A percentile compares a stretch with the other conserved stretches of the same genome.
These are phyloP conservation scores for Aureobasidium zeae DNA, from an alignment of 2,329 filamentous ascomycete genomes.

Conservation along the genomic window DNA sequence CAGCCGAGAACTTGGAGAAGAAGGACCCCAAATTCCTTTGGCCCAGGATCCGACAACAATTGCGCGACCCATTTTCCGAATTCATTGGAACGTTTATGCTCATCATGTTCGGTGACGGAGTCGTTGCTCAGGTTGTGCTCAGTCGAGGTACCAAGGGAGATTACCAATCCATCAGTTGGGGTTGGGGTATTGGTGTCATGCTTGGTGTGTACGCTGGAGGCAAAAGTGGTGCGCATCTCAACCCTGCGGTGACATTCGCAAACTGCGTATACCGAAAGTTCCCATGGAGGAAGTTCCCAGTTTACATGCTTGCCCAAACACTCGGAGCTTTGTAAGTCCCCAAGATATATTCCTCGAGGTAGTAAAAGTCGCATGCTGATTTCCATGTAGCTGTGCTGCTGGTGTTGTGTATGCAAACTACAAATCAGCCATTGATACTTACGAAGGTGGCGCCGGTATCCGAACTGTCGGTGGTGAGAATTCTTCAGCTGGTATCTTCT, in stretches of 20 bases:
- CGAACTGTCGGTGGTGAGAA: constrained; percentile 42
- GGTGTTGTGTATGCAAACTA: constrained; percentile 38
- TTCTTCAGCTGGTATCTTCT: constrained; percentile 54
- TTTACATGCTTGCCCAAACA: constrained; percentile 57
- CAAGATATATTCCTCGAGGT: background rate
- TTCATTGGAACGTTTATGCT: constrained; percentile 61
- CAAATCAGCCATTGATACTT: constrained; percentile 27
- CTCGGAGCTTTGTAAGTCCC: constrained; percentile 49
- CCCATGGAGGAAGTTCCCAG: constrained; percentile 55
- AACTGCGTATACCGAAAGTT: constrained; percentile 61
- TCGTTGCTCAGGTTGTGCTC: constrained; percentile 59
- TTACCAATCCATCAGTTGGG: constrained; percentile 46
- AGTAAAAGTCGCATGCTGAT: background rate
- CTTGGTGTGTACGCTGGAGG: constrained; percentile 43
- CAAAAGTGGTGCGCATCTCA: constrained; percentile 30
- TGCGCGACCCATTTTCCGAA: constrained; percentile 54
- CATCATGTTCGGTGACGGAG: constrained; percentile 61
- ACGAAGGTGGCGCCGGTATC: constrained; percentile 44
- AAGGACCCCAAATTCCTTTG: constrained; percentile 37
- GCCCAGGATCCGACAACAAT: constrained; percentile 43
- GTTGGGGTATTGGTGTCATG: constrained; percentile 50
- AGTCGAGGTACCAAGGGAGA: constrained; percentile 41
- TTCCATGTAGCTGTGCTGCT: constrained; percentile 32
- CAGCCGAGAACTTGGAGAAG: constrained; percentile 22
- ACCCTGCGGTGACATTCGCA: constrained; percentile 55